phyloP scores from a whole-genome alignment of 1,284 basidiomycete species.

The Prillingera fragicola region DNA sequence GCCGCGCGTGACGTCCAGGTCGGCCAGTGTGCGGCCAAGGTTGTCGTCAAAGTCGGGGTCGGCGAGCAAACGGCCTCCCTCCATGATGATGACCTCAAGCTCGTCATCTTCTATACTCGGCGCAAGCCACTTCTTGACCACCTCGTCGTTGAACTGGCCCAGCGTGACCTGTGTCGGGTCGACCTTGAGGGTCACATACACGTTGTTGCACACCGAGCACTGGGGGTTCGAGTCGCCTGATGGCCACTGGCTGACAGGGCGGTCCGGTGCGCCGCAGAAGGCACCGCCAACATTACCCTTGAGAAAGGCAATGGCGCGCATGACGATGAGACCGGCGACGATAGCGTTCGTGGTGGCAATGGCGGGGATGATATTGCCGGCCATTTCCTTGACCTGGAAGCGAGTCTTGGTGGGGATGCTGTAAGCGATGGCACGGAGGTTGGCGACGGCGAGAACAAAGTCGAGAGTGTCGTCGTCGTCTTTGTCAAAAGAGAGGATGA shows the following conservation, averaged over 20 bases:
- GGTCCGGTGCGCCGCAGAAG: constrained; percentile 67
- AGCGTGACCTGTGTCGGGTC: constrained; percentile 63
- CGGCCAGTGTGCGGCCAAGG: constrained; percentile 37
- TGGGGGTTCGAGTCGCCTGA: constrained; percentile 62
- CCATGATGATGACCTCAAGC: constrained; percentile 60
- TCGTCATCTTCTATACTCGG: constrained; percentile 64
- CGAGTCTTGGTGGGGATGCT: constrained; percentile 82
- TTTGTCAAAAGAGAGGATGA: constrained; percentile 84
- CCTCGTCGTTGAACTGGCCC: constrained; percentile 63
- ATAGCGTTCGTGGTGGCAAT: constrained; percentile 99
- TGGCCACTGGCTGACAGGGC: constrained; percentile 56
- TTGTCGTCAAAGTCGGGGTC: constrained; percentile 48
- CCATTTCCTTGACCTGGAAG: constrained; percentile 99
- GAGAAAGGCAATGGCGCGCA: constrained; percentile 82
- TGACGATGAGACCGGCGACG: constrained; percentile 85
- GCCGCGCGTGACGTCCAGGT: constrained; percentile 40
- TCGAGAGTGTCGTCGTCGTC: constrained; percentile 95
- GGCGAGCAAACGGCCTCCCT: constrained; percentile 58
- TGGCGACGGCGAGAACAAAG: constrained; percentile 91
- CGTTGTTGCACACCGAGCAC: constrained; percentile 82
- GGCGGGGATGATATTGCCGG: constrained; percentile 97
- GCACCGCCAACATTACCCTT: constrained; percentile 65
- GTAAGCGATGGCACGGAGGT: constrained; percentile 84
- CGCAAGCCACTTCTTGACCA: constrained; percentile 47
- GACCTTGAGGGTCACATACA: constrained; percentile 68